Conservation (phyloP, 2,329 filamentous ascomycete species). For the Gaeumannomyces tritici region DNA sequence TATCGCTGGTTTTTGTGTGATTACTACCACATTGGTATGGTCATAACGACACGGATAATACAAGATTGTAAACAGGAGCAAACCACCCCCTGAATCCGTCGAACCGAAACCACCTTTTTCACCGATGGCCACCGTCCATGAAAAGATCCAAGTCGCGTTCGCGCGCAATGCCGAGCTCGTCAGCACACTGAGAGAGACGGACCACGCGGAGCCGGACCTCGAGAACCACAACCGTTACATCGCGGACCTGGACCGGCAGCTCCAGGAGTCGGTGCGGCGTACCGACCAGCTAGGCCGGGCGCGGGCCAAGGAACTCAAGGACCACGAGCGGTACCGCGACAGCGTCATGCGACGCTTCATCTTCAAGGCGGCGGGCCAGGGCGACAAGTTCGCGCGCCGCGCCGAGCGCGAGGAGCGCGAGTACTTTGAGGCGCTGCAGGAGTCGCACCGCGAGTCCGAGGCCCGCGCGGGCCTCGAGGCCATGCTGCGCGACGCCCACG, state of each 20-base stretch:
- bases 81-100: background rate
- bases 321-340: constrained; percentile 43
- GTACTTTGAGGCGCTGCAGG: constrained; percentile 41
- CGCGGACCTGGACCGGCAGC: constrained; percentile 31
- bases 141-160: constrained; percentile 27
- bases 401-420: constrained; percentile 44
- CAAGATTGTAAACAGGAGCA: background rate
- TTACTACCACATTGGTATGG: too few relatives aligned
- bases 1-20: background rate
- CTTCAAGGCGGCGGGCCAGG: constrained; percentile 38
- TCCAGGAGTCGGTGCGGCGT: constrained; percentile 23
- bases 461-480: constrained; percentile 27
- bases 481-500: constrained; percentile 29
- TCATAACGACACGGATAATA: background rate
- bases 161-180: constrained; percentile 33
- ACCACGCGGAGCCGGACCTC: constrained; percentile 35
- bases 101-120: background rate
- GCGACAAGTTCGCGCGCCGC: constrained; percentile 35
- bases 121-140: constrained; percentile 19
- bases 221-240: constrained; percentile 35
- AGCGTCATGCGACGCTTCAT: constrained; percentile 38
- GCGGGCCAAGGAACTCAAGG: constrained; percentile 36
- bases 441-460: constrained; percentile 33
- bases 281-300: constrained; percentile 27
- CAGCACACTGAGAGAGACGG: constrained; percentile 33